phyloP scores from a whole-genome alignment of 2,329 filamentous ascomycete species.

The Nemania serpens region DNA sequence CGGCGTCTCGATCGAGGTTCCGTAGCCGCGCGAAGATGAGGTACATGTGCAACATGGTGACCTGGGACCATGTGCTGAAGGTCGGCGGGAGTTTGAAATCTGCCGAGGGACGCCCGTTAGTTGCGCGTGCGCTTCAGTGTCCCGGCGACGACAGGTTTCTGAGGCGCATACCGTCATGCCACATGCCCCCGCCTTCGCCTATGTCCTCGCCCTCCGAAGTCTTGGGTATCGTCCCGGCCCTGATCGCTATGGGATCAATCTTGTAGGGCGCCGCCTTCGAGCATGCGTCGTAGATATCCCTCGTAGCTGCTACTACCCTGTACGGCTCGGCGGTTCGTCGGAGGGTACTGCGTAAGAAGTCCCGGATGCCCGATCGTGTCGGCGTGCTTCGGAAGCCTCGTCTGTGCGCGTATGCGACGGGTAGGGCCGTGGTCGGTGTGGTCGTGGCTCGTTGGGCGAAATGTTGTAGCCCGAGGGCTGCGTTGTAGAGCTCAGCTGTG shows the following conservation, averaged over 20 bases:
- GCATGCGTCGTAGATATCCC: conserved; percentile 78
- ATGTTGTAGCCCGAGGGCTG: conserved; percentile 20
- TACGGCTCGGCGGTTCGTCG: conserved; percentile 56
- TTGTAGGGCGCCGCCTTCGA: conserved; percentile 74
- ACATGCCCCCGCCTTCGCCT: conserved; percentile 74
- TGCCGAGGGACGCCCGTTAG: conserved; percentile 43
- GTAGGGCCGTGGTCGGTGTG: background rate
- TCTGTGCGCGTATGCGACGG: conserved; percentile 27
- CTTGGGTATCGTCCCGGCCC: conserved; percentile 69
- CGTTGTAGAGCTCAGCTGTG: conserved; percentile 31
- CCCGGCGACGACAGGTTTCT: too few species aligned
- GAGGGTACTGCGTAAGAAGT: conserved; percentile 40
- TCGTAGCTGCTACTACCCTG: conserved; percentile 77
- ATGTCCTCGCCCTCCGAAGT: conserved; percentile 82
- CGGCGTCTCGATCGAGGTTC: conserved; percentile 70
- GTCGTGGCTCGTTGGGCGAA: conserved; percentile 9
- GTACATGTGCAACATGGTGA: conserved; percentile 97
- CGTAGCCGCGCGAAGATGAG: conserved; percentile 83
- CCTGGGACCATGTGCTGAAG: conserved; percentile 94
- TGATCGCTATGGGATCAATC: conserved; percentile 69
- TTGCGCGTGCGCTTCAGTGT: too few species aligned
- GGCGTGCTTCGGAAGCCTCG: conserved; percentile 47
- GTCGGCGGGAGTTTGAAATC: conserved; percentile 80
- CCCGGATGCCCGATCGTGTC: conserved; percentile 35
- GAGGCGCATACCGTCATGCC: conserved; percentile 71